These are phyloP conservation scores for Ceratobasidium sp. DNA, from an alignment of 1,284 basidiomycete genomes.

Conservation along the genomic window DNA sequence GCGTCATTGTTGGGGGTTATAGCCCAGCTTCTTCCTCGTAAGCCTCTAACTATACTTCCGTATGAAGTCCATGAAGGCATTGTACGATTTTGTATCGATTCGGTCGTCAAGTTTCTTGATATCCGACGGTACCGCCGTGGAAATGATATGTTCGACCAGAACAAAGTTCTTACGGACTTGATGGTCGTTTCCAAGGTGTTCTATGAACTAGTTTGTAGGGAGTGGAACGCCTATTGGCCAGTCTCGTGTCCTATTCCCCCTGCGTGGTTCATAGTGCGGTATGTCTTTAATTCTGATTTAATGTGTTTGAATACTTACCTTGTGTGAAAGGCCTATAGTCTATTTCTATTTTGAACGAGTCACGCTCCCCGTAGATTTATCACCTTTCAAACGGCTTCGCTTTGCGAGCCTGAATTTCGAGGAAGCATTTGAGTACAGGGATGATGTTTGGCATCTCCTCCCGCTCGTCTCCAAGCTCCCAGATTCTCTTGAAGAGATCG, in stretches of 20 bases:
- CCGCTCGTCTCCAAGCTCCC: neutral
- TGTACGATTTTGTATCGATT: neutral
- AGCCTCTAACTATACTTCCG: neutral
- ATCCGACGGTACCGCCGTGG: neutral
- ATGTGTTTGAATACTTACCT: neutral
- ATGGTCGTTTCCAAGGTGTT: neutral
- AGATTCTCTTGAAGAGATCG: neutral
- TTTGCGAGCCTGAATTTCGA: conserved; percentile 24
- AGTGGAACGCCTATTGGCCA: conserved; percentile 2
- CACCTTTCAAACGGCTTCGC: neutral
- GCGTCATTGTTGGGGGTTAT: neutral
- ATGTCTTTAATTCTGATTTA: neutral
- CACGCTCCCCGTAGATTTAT: neutral
- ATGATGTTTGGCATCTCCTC: neutral
- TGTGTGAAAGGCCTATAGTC: neutral
- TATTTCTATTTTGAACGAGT: neutral
- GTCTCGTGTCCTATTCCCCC: neutral
- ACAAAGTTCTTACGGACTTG: neutral
- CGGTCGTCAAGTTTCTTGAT: neutral
- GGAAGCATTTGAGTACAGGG: neutral
- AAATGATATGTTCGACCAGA: neutral
- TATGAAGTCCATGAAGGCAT: neutral
- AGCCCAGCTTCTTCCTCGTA: neutral
- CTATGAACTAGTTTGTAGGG: neutral
- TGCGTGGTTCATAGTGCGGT: neutral